Percentiles rank a stretch among this genome's conserved stretches.
phyloP scores from a whole-genome alignment of 208 protist genomes.

The Leishmania tropica region DNA sequence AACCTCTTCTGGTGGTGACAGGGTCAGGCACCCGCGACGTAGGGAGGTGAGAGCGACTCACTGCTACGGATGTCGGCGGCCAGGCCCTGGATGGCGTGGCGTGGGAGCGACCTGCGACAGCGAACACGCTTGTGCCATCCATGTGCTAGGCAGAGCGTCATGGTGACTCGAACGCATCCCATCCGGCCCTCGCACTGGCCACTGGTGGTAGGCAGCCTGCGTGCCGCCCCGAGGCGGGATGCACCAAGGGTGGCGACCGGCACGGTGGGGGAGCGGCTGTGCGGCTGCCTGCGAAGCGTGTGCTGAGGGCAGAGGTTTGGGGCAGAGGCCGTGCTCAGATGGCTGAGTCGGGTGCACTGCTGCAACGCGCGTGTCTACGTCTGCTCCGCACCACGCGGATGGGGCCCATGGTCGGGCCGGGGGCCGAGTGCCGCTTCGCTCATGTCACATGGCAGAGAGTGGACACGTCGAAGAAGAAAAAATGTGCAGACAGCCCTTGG shows the following conservation, averaged over 20 bases:
- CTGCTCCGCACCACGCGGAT: too few species aligned
- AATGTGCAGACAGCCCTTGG: not conserved
- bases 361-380: too few species aligned
- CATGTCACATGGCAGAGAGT: not conserved
- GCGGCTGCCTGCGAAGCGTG: too few species aligned
- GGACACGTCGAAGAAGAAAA: not conserved
- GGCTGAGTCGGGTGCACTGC: too few species aligned
- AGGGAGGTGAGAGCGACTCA: not conserved
- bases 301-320: too few species aligned
- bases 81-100: not conserved
- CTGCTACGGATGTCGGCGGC: not conserved
- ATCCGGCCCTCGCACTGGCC: not conserved
- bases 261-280: not conserved
- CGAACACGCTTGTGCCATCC: not conserved
- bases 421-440: too few species aligned
- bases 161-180: not conserved
- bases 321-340: too few species aligned
- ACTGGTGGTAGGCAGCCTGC: not conserved
- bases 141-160: not conserved
- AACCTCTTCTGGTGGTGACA: not conserved
- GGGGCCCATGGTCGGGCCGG: too few species aligned
- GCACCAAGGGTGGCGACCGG: not conserved
- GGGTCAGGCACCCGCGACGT: not conserved
- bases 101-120: not conserved
- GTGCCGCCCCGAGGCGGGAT: not conserved